These are phyloP conservation scores for Phlebopus sp. DNA, from an alignment of 1,284 basidiomycete genomes.

Conservation along the genomic window DNA sequence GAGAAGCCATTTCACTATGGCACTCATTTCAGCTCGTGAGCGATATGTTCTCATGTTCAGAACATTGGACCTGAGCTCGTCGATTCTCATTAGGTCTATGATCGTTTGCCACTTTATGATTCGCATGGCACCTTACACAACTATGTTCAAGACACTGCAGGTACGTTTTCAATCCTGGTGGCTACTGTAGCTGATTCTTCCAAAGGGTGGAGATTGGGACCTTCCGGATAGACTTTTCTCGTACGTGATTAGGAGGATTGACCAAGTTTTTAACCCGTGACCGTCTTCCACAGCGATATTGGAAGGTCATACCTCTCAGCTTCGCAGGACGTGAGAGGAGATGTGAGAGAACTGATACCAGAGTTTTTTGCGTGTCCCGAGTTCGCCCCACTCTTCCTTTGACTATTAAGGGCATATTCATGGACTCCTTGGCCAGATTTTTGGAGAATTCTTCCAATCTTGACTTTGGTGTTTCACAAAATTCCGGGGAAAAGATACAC, in stretches of 20 bases:
- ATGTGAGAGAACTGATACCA: constrained; percentile 92
- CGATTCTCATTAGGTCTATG: constrained; percentile 59
- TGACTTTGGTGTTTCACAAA: constrained; percentile 85
- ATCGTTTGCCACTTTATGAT: constrained; percentile 96
- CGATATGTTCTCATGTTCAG: not conserved
- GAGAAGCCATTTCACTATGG: constrained; percentile 92
- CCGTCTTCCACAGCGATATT: constrained; percentile 51
- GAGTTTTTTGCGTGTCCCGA: constrained; percentile 86
- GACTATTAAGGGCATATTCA: not conserved
- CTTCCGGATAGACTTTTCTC: constrained; percentile 91
- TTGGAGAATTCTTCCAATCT: constrained; percentile 71
- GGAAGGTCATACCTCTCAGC: constrained; percentile 83
- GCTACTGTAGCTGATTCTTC: not conserved
- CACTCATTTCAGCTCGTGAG: constrained; percentile 86
- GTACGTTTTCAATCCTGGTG: constrained; percentile 25
- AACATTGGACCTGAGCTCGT: not conserved
- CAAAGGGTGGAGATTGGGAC: constrained; percentile 91
- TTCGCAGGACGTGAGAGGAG: constrained; percentile 82
- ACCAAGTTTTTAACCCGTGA: constrained; percentile 7
- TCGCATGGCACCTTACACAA: constrained; percentile 84
- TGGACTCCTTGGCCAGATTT: constrained; percentile 43
- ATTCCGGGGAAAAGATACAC: constrained; percentile 79
- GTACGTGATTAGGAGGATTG: constrained; percentile 34
- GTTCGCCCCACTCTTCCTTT: constrained; percentile 36
- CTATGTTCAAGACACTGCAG: constrained; percentile 90